Evolutionary conservation across 371 early-diverging fungal genomes (phyloP), one percentile per base, ranked within the genome.

Genomic region (Mortierella sp.): DNA sequence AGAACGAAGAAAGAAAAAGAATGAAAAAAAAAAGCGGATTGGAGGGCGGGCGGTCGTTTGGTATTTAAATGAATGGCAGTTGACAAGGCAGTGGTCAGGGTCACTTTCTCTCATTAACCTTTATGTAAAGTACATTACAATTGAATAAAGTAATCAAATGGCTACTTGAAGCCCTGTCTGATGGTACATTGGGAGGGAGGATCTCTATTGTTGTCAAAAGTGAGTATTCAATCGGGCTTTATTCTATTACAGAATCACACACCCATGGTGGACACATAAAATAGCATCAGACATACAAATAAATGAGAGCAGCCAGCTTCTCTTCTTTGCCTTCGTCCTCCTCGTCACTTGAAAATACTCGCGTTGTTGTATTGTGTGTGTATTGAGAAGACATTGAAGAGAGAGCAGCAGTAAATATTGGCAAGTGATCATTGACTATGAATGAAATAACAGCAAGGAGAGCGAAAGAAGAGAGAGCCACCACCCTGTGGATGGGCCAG

Each of bases 251-350:
- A 14, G 21, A 31, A 16, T 16, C 19, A 34, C 34, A 64, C 24
- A 34, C 37, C 28, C 16, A 61, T 34, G 21, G 37, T 3, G 2
- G 19, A 31, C 10, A 24, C 24, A 37, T 37, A 64, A 64, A 64
- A 37, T 40, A 64, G 24, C 37, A 24, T 0, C 24, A 64, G 21
- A 37, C 24, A 40, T 5, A 9, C 9, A 64, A 64, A 64, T 64
- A 61, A 61, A 64, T 64, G 67, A 64, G 67, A 64, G 67, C 67
- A 64, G 40, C 67, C 37, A 61, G 21, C 34, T 21, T 64, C 37
- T 37, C 34, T 57, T 28, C 57, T 28, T 14, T 28, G 13, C 31
- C 31, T 16, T 31, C 19, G 9, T 64, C 40, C 11, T 21, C 40
- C 67, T 37, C 34, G 67, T 9, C 24, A 64, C 37, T 61, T 31